Evolutionary conservation across 768 basidiomycete genomes (phyloP).

Genomic region (Myochromella boudieri): DNA sequence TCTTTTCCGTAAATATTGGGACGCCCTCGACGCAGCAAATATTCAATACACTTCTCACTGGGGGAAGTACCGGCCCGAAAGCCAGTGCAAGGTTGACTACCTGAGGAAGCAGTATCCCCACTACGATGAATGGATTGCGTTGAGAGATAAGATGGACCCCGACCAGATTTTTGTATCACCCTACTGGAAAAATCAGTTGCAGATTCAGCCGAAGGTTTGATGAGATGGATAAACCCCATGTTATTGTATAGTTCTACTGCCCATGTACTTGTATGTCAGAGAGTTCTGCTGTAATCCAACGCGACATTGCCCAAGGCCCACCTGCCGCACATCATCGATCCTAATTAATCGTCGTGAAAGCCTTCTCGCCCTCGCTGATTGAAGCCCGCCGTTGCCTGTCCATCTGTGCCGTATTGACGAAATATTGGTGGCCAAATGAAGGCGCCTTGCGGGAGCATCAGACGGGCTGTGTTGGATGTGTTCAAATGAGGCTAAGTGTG

Average conservation of each 20-base stretch:
- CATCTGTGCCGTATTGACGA: too few relatives aligned
- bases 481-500: too few relatives aligned
- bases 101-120: conserved; percentile 1
- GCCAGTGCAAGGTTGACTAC: neutral
- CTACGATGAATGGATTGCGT: conserved; percentile 7
- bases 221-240: neutral
- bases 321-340: too few relatives aligned
- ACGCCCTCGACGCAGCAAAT: neutral
- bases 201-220: neutral
- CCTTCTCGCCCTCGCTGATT: too few relatives aligned
- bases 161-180: conserved; percentile 4
- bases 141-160: conserved; percentile 5
- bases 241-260: neutral
- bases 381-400: too few relatives aligned
- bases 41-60: conserved; percentile 4
- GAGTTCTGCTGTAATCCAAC: too few relatives aligned
- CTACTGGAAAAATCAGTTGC: conserved; percentile 6
- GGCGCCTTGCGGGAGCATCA: too few relatives aligned
- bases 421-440: too few relatives aligned
- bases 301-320: too few relatives aligned
- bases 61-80: conserved; percentile 5
- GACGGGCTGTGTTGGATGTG: too few relatives aligned
- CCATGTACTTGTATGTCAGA: neutral
- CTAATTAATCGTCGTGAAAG: too few relatives aligned
- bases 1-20: conserved; percentile 5